Evolutionary conservation across 805 yeast genomes (phyloP), one percentile per base, ranked within the genome.

Genomic region (Hanseniaspora vineae): DNA sequence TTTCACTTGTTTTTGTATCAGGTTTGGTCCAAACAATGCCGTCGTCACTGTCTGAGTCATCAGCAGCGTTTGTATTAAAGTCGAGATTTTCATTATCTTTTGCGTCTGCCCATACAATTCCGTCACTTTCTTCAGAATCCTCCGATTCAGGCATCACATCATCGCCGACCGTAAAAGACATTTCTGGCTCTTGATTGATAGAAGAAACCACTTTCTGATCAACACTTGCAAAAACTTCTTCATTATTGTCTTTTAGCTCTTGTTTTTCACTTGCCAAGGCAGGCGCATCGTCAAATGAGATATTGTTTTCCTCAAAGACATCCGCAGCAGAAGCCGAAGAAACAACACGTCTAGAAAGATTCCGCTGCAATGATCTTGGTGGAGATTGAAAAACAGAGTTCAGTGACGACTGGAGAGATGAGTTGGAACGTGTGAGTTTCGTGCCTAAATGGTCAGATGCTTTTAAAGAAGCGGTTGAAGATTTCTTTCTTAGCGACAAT

Each of bases 271-370:
- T 71, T 42, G 29, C 8, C 29, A 76, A 64, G 3, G 57, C 67
- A 0, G 95, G 92, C 0, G 81, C 89, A 51, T 75, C 80, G n/a
- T 76, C 83, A 66, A 89, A 89, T 2, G 79, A 75, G 32, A 87
- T 74, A 2, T 70, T 74, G 55, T 84, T 84, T 53, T 87, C 95
- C 43, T 71, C 72, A 64, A 84, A 84, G 14, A 77, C 74, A 55
- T 76, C 82, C 5, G 63, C 67, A 17, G 66, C 66, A 44, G 65
- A 56, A 6, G 62, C 55, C 2, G 65, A 62, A 0, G 68, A 64
- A 1, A 64, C 60, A 11, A 66, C 58, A 35, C 68, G 55, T 51
- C 64, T 56, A 0, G 67, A 57, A 33, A 56, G 59, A 1, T 57
- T 57, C 37, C 65, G 54, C 33, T 58, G 59, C 14, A 61, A 40